Evolutionary conservation across 2,329 filamentous ascomycete genomes (phyloP), one percentile per base, ranked within the genome.

Genomic region (Alternaria sp.): DNA sequence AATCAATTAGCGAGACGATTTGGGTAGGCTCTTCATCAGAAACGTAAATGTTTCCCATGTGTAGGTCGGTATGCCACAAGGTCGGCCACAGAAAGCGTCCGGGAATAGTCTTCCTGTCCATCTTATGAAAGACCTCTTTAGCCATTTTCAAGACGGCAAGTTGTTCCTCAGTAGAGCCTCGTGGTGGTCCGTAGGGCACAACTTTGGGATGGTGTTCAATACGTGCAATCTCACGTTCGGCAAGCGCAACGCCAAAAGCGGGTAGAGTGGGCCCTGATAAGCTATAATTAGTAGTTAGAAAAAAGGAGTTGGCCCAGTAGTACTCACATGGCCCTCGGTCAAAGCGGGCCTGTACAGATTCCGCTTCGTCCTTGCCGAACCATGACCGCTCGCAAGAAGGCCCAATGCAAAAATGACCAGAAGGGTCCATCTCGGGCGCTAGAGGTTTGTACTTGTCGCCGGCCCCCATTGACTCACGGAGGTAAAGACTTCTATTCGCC

Each of bases 1-100:
- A 70, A 36, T 72, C 68, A 28, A 70, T 69, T 28, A 72, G n/a
- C 1, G 68, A 69, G 14, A 40, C 17, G 7, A 68, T 67, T 17
- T 67, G 51, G 8, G 64, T 62, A 41, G 50, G 50, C 0, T 72
- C 56, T 13, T 68, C 42, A 8, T 63, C 56, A 23, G 73, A 67
- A 41, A 26, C 49, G 14, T 68, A 77, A 13, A 79, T 76, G 49
- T 78, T 78, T 24, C 73, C 70, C 69, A 76, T 80, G 60, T 73
- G 65, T 26, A 83, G 69, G 2, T 78, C 78, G 4, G 79, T 79
- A 34, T 65, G 63, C 54, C 61, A 66, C 3, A 64, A 51, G 5
- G 59, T 54, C 23, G 61, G 61, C 8, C 34, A 7, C 3, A 61
- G 61, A 9, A 66, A 49, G 9, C 36, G 46, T 0, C 56, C 14